Conservation (phyloP, 2,329 filamentous ascomycete genomes). For the Ramichloridium luteum region DNA sequence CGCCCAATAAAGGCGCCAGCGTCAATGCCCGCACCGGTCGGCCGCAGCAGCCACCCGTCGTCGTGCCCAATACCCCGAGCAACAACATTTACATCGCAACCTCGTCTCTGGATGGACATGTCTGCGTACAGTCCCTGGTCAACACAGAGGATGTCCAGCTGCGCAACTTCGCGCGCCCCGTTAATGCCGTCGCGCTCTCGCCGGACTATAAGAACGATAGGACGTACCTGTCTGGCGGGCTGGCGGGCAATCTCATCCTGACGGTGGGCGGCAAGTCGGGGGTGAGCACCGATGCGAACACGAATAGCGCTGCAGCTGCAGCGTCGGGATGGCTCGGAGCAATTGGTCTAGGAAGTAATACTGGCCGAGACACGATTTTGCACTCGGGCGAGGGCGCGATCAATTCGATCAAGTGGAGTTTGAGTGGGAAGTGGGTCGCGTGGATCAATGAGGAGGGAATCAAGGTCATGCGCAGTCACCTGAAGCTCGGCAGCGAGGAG, state of each 20-base stretch:
- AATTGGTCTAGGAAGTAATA: conserved; percentile 63
- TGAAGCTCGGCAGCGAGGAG: conserved; percentile 65
- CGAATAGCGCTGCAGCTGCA: conserved; percentile 71
- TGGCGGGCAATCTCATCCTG: conserved; percentile 75
- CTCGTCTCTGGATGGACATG: conserved; percentile 88
- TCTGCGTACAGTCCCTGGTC: conserved; percentile 77
- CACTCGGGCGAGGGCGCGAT: conserved; percentile 90
- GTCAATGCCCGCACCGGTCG: conserved; percentile 5
- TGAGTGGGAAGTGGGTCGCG: conserved; percentile 80
- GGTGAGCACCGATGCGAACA: conserved; percentile 71
- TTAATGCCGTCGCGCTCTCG: conserved; percentile 86
- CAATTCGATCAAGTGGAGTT: conserved; percentile 85
- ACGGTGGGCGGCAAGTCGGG: conserved; percentile 72
- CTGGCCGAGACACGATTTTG: conserved; percentile 71
- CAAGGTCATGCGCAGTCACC: conserved; percentile 88
- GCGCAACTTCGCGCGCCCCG: conserved; percentile 83
- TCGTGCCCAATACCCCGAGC: conserved; percentile 61
- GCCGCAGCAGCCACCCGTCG: conserved; percentile 33
- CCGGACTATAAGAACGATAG: conserved; percentile 86
- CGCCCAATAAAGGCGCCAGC: not conserved
- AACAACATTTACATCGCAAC: conserved; percentile 91
- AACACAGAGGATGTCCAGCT: conserved; percentile 83
- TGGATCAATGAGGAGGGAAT: conserved; percentile 97
- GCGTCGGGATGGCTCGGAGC: conserved; percentile 76
- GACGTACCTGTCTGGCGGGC: conserved; percentile 80